Evolutionary conservation across 129 eudicot genomes (phyloP), one percentile per base, ranked within the genome.

Genomic region (Tanacetum coccineum): DNA sequence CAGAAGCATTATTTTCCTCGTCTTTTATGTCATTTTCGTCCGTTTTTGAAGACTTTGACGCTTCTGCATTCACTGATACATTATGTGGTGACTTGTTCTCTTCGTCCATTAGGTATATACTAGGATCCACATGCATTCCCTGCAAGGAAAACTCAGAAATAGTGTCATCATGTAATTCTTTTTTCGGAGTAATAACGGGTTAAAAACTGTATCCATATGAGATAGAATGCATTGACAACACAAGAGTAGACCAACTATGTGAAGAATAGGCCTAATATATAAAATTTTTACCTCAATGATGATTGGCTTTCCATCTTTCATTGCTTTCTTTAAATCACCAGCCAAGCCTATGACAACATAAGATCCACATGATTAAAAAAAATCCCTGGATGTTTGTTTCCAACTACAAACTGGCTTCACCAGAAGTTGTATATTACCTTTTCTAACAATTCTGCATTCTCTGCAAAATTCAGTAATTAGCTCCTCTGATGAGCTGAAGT

Each of bases 41-140:
- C 10, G 55, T 58, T 26, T 78, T 70, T 54, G 54, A 19, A 65
- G 72, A 49, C 58, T 70, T 81, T 30, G 59, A 60, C 62, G 77
- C 77, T 61, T 74, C 85, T 49, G 67, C 74, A 80, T 81, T 82
- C 67, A 70, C 73, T 61, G 76, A 76, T 51, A 26, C 20, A 44
- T 75, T 64, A 56, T 78, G 68, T 63, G 91, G 82, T 59, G 70
- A 70, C 71, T 93, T 93, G 60, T 75, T 93, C 64, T 86, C 98
- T 70, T 88, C 96, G 68, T 93, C 95, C 98, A 93, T 93, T 61
- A 93, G 78, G 77, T 93, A 93, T 60, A 93, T 93, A 75, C 98
- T 88, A 45, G 98, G 98, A 84, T 93, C 98, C 80, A 93, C 81
- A 82, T 93, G 96, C 85, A 88, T 86, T 63, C 98, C 98, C 98